Evolutionary conservation across 2,329 filamentous ascomycete species (phyloP).

Genomic region (Exophiala calicioides): DNA sequence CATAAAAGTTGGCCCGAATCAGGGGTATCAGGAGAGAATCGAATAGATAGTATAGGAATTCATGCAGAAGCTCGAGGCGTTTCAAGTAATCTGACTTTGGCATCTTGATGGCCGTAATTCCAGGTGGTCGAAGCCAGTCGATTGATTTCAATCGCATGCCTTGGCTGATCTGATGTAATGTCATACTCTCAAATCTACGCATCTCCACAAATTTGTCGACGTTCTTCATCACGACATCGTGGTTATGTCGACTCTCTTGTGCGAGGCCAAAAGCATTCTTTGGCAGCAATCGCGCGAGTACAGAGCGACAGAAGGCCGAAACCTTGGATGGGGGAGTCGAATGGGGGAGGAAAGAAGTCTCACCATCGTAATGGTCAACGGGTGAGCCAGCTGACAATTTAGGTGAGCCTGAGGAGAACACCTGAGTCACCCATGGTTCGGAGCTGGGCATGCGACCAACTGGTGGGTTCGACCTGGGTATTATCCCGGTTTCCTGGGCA

Average conservation of each 20-base stretch:
- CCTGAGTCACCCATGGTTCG: conserved; percentile 15
- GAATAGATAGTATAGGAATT: conserved; percentile 89
- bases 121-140: conserved; percentile 68
- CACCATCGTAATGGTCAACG: conserved; percentile 4
- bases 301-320: conserved; percentile 83
- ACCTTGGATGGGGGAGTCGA: conserved; percentile 69
- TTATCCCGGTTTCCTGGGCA: neutral
- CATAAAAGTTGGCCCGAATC: conserved; percentile 84
- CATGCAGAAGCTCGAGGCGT: conserved; percentile 73
- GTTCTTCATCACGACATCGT: conserved; percentile 60
- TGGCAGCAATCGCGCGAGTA: conserved; percentile 72
- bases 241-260: conserved; percentile 60
- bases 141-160: conserved; percentile 71
- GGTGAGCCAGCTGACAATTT: too few relatives aligned
- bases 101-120: conserved; percentile 52
- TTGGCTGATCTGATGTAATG: conserved; percentile 75
- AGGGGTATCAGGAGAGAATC: conserved; percentile 89
- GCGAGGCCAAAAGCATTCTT: conserved; percentile 70
- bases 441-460: neutral
- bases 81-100: conserved; percentile 73
- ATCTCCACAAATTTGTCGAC: conserved; percentile 77
- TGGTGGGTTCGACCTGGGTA: conserved; percentile 38
- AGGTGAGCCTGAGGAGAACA: neutral
- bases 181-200: conserved; percentile 77
- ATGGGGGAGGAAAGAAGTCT: conserved; percentile 25